A percentile compares a stretch with the other conserved stretches of the same genome.
These are phyloP conservation scores for Cyclotella choctawhatcheeana DNA, from an alignment of 108 stramenopile species.

Conservation along the genomic window DNA sequence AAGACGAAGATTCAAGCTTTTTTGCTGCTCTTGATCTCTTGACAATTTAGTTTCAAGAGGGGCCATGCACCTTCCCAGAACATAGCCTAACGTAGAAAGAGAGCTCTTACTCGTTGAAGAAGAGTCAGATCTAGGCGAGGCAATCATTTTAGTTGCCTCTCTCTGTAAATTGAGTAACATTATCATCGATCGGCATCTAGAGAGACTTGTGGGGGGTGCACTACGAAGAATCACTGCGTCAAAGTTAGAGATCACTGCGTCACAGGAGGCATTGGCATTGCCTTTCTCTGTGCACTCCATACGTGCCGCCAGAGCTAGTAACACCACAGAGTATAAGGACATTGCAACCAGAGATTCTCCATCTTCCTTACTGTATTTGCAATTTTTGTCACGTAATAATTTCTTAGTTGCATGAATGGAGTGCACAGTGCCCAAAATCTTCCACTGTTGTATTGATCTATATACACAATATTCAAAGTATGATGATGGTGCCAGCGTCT, in stretches of 20 bases:
- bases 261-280: not conserved
- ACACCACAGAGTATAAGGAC: conserved; percentile 23
- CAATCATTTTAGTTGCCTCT: conserved; percentile 37
- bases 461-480: conserved; percentile 45
- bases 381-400: conserved; percentile 12
- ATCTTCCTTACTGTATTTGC: not conserved
- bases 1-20: conserved; percentile 25
- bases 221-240: conserved; percentile 32
- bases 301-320: conserved; percentile 9
- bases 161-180: conserved; percentile 30
- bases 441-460: conserved; percentile 39
- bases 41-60: conserved; percentile 33
- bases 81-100: conserved; percentile 26
- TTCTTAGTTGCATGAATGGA: not conserved
- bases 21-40: conserved; percentile 13
- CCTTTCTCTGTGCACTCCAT: not conserved
- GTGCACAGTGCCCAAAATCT: conserved; percentile 14
- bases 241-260: conserved; percentile 22
- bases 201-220: conserved; percentile 19
- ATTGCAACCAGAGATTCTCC: conserved; percentile 29
- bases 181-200: conserved; percentile 37
- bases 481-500: conserved; percentile 19
- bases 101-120: not conserved
- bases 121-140: conserved; percentile 12
- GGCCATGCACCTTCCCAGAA: conserved; percentile 37